Base-by-base conservation (phyloP, 106 monocot genomes). In the Gastrodia elata region DNA sequence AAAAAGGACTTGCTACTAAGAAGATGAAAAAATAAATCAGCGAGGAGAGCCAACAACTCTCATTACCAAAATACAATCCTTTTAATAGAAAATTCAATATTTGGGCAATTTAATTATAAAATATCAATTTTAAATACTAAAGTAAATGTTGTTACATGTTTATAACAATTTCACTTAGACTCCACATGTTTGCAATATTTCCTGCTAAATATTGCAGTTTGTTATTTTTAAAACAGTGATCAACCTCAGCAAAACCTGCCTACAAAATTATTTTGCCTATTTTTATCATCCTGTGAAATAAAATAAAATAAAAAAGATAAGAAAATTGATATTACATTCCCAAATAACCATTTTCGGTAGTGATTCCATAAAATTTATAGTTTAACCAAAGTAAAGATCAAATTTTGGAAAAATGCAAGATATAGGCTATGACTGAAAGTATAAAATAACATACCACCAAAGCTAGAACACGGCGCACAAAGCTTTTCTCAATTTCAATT, bases 401-500 rank as follows among this genome's bases (percentile, higher is more conserved):
- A 22, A 24, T 15, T 0, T 40, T 70, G 3, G 20, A 72, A 32
- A 14, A 71, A 64, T 13, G 34, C 6, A 20, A 7, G 48, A 57
- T 14, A 32, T n/a, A 10, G 39, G 25, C 13, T 52, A 2, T 32
- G 6, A 35, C 13, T 38, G 14, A 8, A 16, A 22, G 40, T 20
- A 39, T 37, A 32, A 28, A 35, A 80, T 20, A 70, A 67, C 0
- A 40, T 93, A 97, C 97, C 88, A 83, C 87, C 73, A 97, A 42
- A 41, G 90, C 76, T 70, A 97, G 76, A n/a, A 97, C 76, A 71
- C 90, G 97, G 22, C 83, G 84, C 44, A 84, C 86, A 83, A 97
- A 97, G 48, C 77, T 79, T 84, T 86, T 82, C 74, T 97, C 86
- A 39, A 82, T 92, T 82, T 93, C 97, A 75, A 93, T 70, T 77